Conservation (phyloP, 306 rosid species). For the Fagus sylvatica region DNA sequence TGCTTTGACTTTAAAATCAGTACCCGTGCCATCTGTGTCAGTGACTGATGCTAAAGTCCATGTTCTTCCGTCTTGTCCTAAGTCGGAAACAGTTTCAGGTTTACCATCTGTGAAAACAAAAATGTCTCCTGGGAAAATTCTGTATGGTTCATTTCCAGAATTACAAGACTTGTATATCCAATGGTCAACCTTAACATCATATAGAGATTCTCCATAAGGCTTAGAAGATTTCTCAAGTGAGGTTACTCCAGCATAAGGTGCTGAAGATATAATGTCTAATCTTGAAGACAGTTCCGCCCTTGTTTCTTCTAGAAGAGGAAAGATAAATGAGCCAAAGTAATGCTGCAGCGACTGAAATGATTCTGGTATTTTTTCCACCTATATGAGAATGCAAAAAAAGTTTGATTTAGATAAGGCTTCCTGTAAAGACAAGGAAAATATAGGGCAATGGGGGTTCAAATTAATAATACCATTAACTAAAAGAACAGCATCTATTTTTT, state of each 20-base stretch:
- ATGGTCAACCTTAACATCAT: slow-evolving; percentile 35
- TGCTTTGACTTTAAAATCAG: slow-evolving; percentile 45
- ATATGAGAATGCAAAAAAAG: neutral
- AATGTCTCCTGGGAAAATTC: slow-evolving; percentile 63
- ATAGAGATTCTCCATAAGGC: slow-evolving; percentile 20
- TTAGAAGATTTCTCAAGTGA: slow-evolving; percentile 26
- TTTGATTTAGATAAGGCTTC: neutral
- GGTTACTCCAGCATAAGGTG: slow-evolving; percentile 53
- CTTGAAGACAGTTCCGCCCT: slow-evolving; percentile 47
- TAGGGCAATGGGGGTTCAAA: too few relatives aligned
- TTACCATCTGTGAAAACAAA: slow-evolving; percentile 55
- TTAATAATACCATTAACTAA: too few relatives aligned
- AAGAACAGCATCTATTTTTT: too few relatives aligned
- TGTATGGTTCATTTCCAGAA: slow-evolving; percentile 53
- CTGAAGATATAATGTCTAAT: slow-evolving; percentile 45
- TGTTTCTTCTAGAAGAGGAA: slow-evolving; percentile 66
- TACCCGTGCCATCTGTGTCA: slow-evolving; percentile 24
- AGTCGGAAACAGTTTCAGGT: slow-evolving; percentile 48
- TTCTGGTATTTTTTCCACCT: slow-evolving; percentile 54
- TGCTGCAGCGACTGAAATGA: slow-evolving; percentile 40
- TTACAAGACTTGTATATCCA: slow-evolving; percentile 53
- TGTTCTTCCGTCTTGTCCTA: slow-evolving; percentile 44
- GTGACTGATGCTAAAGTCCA: slow-evolving; percentile 54
- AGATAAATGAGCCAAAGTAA: slow-evolving; percentile 46
- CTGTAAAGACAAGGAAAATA: too few relatives aligned